Conservation (phyloP, 2,329 filamentous ascomycete species). For the Penicillium rolfsii region DNA sequence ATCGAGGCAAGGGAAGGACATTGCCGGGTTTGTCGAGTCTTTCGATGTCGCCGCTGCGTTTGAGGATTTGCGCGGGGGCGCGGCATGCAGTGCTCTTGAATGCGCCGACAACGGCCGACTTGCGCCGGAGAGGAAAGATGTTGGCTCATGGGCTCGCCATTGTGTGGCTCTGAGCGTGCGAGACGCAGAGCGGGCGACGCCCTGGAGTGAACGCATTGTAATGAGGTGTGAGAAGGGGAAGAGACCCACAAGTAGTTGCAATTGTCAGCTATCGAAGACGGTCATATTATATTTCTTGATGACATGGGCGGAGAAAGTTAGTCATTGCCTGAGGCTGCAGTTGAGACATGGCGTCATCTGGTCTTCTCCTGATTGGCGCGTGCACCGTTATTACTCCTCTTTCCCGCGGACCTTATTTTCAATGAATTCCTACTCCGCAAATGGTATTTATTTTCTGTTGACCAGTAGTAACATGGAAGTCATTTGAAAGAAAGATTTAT, state of each 20-base stretch:
- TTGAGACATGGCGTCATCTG: slow-evolving; percentile 27
- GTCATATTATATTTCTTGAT: slow-evolving; percentile 17
- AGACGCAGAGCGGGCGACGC: slow-evolving; percentile 25
- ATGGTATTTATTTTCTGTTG: background rate
- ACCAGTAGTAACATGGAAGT: background rate
- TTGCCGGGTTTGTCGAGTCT: slow-evolving; percentile 73
- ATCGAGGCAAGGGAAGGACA: slow-evolving; percentile 89
- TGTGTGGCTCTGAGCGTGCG: slow-evolving; percentile 20
- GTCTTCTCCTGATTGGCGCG: slow-evolving; percentile 24
- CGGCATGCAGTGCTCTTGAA: slow-evolving; percentile 29
- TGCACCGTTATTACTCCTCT: background rate
- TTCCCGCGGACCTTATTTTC: slow-evolving; percentile 13
- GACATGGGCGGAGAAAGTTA: slow-evolving; percentile 13
- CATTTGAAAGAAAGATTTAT: background rate
- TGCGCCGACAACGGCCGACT: slow-evolving; percentile 26
- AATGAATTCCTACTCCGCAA: background rate
- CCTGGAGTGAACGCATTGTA: slow-evolving; percentile 29
- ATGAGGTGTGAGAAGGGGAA: background rate
- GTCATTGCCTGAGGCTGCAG: slow-evolving; percentile 22
- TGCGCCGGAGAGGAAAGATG: slow-evolving; percentile 12
- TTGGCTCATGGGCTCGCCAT: slow-evolving; percentile 20
- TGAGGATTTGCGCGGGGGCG: slow-evolving; percentile 24
- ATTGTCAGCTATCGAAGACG: slow-evolving; percentile 3
- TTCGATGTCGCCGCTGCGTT: slow-evolving; percentile 22
- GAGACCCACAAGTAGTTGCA: slow-evolving; percentile 3